A percentile compares a stretch with the other conserved stretches of the same genome.
Evolutionary conservation across 164 flowering plant species (phyloP).

Genomic region (Aristolochia fimbriata): DNA sequence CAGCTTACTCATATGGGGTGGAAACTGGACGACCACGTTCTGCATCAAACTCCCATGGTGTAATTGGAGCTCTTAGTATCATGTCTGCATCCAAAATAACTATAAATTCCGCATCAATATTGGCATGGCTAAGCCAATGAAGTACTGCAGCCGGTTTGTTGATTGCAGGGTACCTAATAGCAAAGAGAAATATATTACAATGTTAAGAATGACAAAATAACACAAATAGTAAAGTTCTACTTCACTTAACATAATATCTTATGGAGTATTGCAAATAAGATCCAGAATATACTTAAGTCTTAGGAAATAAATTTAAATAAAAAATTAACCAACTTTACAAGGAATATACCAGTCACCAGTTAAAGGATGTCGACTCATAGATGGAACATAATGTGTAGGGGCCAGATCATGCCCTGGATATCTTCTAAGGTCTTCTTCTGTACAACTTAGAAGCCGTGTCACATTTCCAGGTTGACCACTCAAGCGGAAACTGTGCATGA

Average conservation of each 20-base stretch:
- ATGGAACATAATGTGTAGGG: constrained; percentile 98
- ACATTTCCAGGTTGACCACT: constrained; percentile 98
- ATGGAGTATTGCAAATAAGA: too few relatives aligned
- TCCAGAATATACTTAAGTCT: too few relatives aligned
- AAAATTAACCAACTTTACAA: background rate
- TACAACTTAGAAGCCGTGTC: constrained; percentile 93
- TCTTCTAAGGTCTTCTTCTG: constrained; percentile 64
- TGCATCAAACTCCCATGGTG: constrained; percentile 98
- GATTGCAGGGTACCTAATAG: constrained; percentile 93
- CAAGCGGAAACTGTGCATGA: constrained; percentile 77
- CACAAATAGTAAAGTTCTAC: background rate
- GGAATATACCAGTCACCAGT: constrained; percentile 82
- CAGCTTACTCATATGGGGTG: constrained; percentile 87
- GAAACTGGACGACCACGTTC: constrained; percentile 86
- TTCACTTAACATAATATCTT: too few relatives aligned
- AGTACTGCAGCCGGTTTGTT: constrained; percentile 95
- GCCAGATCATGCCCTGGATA: constrained; percentile 86
- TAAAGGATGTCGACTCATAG: constrained; percentile 91
- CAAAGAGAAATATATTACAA: constrained; percentile 2
- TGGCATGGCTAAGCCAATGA: constrained; percentile 92
- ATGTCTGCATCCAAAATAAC: constrained; percentile 97
- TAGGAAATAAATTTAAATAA: background rate
- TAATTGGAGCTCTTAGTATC: constrained; percentile 87
- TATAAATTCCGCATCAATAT: constrained; percentile 81
- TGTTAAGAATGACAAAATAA: background rate